These are phyloP conservation scores for Phyllosticta capitalensis DNA, from an alignment of 2,329 filamentous ascomycete genomes.

Conservation along the genomic window DNA sequence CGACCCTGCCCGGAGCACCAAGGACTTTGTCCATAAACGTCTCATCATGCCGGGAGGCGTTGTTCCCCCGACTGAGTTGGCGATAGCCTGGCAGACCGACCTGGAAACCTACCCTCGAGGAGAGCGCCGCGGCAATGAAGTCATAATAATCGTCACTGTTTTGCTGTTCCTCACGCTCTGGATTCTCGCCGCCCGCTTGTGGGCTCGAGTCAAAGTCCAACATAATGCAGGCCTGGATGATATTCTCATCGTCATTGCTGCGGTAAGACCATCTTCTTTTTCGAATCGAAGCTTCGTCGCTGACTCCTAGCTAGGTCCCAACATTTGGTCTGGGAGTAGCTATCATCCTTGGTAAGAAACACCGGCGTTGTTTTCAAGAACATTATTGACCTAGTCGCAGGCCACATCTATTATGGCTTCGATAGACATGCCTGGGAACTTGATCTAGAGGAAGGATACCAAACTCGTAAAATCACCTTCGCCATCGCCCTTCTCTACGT, in stretches of 20 bases:
- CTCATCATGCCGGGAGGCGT: not conserved
- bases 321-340: not conserved
- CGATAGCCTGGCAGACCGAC: not conserved
- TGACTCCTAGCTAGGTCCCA: not conserved
- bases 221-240: conserved; percentile 5
- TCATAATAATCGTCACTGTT: not conserved
- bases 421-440: conserved; percentile 7
- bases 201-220: conserved; percentile 3
- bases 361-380: too few relatives aligned
- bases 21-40: not conserved
- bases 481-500: conserved; percentile 21
- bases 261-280: not conserved
- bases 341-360: not conserved
- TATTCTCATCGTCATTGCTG: not conserved
- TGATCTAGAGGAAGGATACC: not conserved
- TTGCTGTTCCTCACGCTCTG: not conserved
- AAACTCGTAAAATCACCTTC: conserved; percentile 13
- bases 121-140: not conserved
- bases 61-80: not conserved
- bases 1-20: not conserved
- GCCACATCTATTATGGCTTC: not conserved
- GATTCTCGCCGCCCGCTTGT: not conserved
- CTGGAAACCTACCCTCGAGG: not conserved
- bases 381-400: not conserved
- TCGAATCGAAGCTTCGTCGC: not conserved